These are phyloP conservation scores for Mycena galericulata DNA, from an alignment of 768 basidiomycete genomes.

Conservation along the genomic window DNA sequence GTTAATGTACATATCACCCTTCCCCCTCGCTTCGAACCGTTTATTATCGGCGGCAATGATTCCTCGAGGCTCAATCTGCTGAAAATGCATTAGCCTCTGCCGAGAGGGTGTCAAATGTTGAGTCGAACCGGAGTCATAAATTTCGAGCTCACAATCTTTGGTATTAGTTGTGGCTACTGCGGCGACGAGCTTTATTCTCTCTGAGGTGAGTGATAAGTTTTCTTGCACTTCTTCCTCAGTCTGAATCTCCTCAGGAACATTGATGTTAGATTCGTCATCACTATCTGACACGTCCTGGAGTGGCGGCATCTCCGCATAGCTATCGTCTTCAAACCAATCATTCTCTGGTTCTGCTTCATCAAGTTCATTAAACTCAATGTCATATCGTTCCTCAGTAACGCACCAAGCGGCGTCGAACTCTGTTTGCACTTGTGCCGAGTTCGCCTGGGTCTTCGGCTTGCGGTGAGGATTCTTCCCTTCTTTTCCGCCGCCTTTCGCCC, in stretches of 20 bases:
- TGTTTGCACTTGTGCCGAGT: neutral
- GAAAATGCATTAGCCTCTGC: constrained; percentile 44
- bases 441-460: constrained; percentile 20
- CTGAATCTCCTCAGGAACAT: neutral
- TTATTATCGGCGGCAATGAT: neutral
- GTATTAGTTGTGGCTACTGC: neutral
- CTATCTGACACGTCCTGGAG: neutral
- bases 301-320: neutral
- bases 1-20: too few species aligned
- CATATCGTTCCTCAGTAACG: neutral
- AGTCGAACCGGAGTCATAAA: constrained; percentile 47
- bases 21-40: too few species aligned
- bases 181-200: neutral
- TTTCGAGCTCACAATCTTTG: constrained; percentile 34
- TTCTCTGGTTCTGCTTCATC: neutral
- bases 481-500: constrained; percentile 51
- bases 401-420: constrained; percentile 6
- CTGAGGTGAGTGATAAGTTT: too few species aligned
- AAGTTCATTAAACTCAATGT: constrained; percentile 5
- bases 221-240: neutral
- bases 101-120: constrained; percentile 50
- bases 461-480: constrained; percentile 46
- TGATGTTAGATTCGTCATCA: neutral
- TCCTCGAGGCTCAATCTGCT: constrained; percentile 28
- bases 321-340: neutral